A percentile compares a stretch with the other conserved stretches of the same genome.
These are phyloP conservation scores for Paramecium biaurelia DNA, from an alignment of 73 alveolate species.

Conservation along the genomic window DNA sequence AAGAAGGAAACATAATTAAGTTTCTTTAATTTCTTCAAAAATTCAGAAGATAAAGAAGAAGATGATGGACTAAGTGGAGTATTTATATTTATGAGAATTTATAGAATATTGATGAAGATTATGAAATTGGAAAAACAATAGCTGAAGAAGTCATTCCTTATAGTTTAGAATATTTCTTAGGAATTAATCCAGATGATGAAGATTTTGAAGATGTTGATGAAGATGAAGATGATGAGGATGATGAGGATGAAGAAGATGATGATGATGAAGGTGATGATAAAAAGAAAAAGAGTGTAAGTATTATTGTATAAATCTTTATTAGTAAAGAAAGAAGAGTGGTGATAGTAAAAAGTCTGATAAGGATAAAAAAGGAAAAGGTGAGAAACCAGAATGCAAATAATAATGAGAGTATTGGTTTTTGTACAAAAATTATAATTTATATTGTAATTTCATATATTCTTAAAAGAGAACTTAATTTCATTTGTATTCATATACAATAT, in stretches of 20 bases:
- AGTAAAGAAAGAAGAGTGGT: slow-evolving; percentile 52
- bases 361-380: neutral
- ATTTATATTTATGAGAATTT: neutral
- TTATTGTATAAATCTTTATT: neutral
- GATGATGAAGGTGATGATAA: neutral
- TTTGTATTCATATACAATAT: too few species aligned
- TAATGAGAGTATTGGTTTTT: slow-evolving; percentile 14
- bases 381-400: slow-evolving; percentile 40
- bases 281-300: slow-evolving; percentile 15
- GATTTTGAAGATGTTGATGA: slow-evolving; percentile 72
- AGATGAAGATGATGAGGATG: slow-evolving; percentile 71
- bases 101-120: slow-evolving; percentile 62
- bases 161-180: slow-evolving; percentile 94
- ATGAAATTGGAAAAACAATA: slow-evolving; percentile 90
- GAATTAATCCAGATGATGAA: slow-evolving; percentile 84
- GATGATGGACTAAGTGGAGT: slow-evolving; percentile 18
- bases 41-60: slow-evolving; percentile 75
- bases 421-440: neutral
- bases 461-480: too few species aligned
- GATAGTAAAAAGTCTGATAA: slow-evolving; percentile 31
- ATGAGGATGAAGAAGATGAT: slow-evolving; percentile 32
- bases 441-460: neutral
- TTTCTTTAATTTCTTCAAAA: slow-evolving; percentile 92
- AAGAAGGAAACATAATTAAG: slow-evolving; percentile 75
- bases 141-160: slow-evolving; percentile 94